Evolutionary conservation across 2,329 filamentous ascomycete genomes (phyloP).

Genomic region (Neocatenulostroma microsporum): DNA sequence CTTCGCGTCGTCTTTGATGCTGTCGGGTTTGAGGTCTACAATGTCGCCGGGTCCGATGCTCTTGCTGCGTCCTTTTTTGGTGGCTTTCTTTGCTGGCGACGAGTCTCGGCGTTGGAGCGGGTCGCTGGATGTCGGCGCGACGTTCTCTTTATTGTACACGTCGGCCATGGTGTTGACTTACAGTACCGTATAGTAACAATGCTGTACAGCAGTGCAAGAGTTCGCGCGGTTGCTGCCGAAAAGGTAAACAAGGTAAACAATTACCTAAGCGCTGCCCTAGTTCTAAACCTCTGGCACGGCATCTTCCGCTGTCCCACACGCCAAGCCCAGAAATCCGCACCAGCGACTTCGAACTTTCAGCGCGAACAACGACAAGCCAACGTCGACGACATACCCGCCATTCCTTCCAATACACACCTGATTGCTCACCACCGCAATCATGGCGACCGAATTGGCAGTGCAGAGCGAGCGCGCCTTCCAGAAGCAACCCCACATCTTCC

Average conservation of each 20-base stretch:
- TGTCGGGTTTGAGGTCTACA: constrained; percentile 62
- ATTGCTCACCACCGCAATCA: constrained; percentile 48
- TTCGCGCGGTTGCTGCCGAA: too few species aligned
- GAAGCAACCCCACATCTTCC: constrained; percentile 99
- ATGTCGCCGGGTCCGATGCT: constrained; percentile 89
- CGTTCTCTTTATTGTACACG: constrained; percentile 28
- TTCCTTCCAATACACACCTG: constrained; percentile 4
- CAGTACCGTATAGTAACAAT: too few species aligned
- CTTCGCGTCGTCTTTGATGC: constrained; percentile 27
- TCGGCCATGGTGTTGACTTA: constrained; percentile 12
- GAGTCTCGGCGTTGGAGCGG: constrained; percentile 18
- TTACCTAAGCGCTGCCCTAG: too few species aligned
- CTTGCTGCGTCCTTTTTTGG: constrained; percentile 78
- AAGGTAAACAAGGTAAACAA: too few species aligned
- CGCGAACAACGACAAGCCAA: neutral
- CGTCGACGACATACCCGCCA: constrained; percentile 1
- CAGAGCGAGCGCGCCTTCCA: constrained; percentile 99
- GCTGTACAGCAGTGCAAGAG: too few species aligned
- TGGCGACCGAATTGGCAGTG: constrained; percentile 98
- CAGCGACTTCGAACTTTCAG: neutral
- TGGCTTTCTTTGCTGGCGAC: constrained; percentile 24
- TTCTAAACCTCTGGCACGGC: too few species aligned
- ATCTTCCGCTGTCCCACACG: too few species aligned
- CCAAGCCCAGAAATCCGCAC: neutral
- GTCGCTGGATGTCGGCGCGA: constrained; percentile 28